These are phyloP conservation scores for Blastobotrys arbuscula DNA, from an alignment of 1,139 yeast species.

Conservation along the genomic window DNA sequence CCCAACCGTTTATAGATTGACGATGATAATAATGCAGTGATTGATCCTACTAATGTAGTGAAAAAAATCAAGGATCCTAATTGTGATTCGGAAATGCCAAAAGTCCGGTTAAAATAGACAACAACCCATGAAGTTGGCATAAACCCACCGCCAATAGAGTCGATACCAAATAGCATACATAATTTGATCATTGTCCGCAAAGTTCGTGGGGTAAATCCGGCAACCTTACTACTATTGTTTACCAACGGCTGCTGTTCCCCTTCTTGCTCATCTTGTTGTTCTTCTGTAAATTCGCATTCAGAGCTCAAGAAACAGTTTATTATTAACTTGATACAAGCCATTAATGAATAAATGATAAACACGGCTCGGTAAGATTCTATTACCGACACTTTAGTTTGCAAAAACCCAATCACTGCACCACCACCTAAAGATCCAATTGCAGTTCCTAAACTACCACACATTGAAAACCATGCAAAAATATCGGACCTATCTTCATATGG, in stretches of 20 bases:
- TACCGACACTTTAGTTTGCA: conserved; percentile 36
- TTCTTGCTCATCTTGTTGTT: background rate
- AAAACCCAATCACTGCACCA: conserved; percentile 52
- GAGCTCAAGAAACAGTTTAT: conserved; percentile 51
- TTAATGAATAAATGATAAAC: conserved; percentile 51
- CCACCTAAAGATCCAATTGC: conserved; percentile 67
- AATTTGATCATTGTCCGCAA: conserved; percentile 28
- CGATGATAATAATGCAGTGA: conserved; percentile 68
- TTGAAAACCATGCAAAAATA: conserved; percentile 64
- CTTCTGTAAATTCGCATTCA: conserved; percentile 44
- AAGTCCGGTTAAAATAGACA: conserved; percentile 51
- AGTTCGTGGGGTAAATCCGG: conserved; percentile 15
- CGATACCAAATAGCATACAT: conserved; percentile 58
- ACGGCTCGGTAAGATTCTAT: conserved; percentile 50
- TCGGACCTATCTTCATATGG: conserved; percentile 62
- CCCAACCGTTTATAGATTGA: conserved; percentile 62
- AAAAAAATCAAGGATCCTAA: conserved; percentile 54
- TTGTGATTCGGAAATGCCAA: conserved; percentile 28
- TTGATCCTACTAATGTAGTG: conserved; percentile 54
- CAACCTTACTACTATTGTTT: background rate
- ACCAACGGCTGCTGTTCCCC: conserved; percentile 11
- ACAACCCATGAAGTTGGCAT: conserved; percentile 88
- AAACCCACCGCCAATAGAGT: conserved; percentile 82
- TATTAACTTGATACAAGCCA: conserved; percentile 52
- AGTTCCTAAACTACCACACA: conserved; percentile 66